A percentile compares a stretch with the other conserved stretches of the same genome.
These are phyloP conservation scores for Suzukiozyma palmioleophila DNA, from an alignment of 1,139 yeast genomes.

Conservation along the genomic window DNA sequence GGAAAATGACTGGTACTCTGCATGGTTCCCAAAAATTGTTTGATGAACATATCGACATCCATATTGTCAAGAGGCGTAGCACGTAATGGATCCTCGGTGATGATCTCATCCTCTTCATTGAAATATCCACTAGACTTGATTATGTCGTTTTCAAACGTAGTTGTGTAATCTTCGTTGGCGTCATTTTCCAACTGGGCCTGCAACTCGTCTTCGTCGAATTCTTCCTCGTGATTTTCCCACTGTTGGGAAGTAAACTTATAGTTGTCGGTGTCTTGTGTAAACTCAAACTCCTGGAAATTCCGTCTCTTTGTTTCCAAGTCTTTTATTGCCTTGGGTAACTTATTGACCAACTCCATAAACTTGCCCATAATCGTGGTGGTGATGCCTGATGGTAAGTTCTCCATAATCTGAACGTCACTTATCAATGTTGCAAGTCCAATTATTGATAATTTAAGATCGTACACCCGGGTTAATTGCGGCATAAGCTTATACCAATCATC, in stretches of 20 bases:
- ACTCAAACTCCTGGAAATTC: conserved; percentile 38
- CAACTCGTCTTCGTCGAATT: conserved; percentile 17
- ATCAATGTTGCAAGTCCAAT: conserved; percentile 54
- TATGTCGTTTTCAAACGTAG: conserved; percentile 23
- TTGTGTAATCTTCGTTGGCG: conserved; percentile 39
- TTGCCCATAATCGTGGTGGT: conserved; percentile 2
- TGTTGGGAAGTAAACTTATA: conserved; percentile 22
- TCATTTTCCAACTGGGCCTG: conserved; percentile 28
- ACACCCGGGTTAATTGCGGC: conserved; percentile 64
- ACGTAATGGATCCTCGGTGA: conserved; percentile 77
- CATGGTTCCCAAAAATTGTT: conserved; percentile 13
- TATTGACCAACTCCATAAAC: conserved; percentile 29
- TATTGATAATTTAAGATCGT: conserved; percentile 72
- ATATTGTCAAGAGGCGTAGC: conserved; percentile 73
- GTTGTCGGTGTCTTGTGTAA: conserved; percentile 10
- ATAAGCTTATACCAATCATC: conserved; percentile 62
- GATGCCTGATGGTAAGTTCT: conserved; percentile 7
- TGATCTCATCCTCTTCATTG: conserved; percentile 48
- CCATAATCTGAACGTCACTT: conserved; percentile 14
- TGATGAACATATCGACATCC: conserved; percentile 46
- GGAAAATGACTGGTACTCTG: conserved; percentile 10
- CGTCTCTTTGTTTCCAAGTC: conserved; percentile 60
- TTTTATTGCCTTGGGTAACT: conserved; percentile 67
- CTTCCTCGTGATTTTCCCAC: conserved; percentile 15
- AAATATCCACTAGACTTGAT: conserved; percentile 34